phyloP scores from a whole-genome alignment of 2,329 filamentous ascomycete species.

The Pyrenophora seminiperda region DNA sequence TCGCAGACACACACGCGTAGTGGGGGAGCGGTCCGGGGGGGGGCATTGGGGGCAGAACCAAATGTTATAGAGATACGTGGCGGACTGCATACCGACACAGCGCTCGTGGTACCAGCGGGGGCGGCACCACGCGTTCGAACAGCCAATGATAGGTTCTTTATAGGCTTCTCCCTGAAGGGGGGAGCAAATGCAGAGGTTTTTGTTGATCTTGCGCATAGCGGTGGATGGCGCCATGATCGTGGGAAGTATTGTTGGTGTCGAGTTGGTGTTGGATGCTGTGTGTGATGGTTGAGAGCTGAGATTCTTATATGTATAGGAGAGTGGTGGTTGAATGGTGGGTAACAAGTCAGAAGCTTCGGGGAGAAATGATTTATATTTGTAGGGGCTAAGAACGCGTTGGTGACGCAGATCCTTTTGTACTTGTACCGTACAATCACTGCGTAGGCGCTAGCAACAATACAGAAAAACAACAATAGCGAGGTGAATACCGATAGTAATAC shows the following conservation, averaged over 20 bases:
- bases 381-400: too few relatives aligned
- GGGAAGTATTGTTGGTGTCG: not conserved
- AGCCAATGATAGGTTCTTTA: slow-evolving; percentile 1
- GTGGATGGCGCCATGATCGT: not conserved
- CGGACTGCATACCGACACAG: slow-evolving; percentile 1
- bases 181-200: slow-evolving; percentile 2
- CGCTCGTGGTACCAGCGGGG: slow-evolving; percentile 4
- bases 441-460: not conserved
- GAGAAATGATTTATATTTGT: too few relatives aligned
- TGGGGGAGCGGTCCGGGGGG: not conserved
- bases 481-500: not conserved
- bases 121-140: not conserved
- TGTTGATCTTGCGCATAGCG: not conserved
- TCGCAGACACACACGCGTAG: slow-evolving; percentile 1
- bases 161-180: not conserved
- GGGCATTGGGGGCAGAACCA: slow-evolving; percentile 5
- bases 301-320: too few relatives aligned
- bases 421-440: not conserved
- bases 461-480: not conserved
- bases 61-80: not conserved
- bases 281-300: not conserved
- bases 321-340: not conserved
- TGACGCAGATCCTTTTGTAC: slow-evolving; percentile 4
- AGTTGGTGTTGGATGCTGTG: not conserved
- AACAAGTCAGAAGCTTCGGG: not conserved